Conservation (phyloP, 148 eudicot species). For the Talinum fruticosum region DNA sequence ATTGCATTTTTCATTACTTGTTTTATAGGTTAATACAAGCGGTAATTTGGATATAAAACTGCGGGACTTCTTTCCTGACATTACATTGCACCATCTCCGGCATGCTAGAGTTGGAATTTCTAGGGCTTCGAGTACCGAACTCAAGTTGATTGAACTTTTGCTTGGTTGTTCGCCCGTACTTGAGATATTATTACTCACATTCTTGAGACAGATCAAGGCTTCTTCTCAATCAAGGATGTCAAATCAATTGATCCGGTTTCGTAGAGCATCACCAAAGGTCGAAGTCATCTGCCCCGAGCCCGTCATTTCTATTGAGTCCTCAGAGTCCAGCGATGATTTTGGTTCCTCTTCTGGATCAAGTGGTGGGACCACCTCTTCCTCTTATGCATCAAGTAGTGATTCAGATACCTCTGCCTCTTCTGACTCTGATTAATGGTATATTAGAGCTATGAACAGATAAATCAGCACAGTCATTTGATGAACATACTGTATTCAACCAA, state of each 20-base stretch:
- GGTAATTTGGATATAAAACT: background rate
- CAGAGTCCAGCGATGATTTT: background rate
- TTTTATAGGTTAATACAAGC: conserved; percentile 14
- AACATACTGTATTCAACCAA: background rate
- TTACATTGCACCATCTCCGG: conserved; percentile 13
- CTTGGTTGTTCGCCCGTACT: conserved; percentile 27
- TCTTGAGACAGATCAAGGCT: background rate
- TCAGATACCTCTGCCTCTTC: conserved; percentile 10
- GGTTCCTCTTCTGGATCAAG: background rate
- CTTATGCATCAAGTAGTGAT: conserved; percentile 5
- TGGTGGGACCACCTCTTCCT: background rate
- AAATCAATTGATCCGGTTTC: conserved; percentile 20
- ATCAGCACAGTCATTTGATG: background rate
- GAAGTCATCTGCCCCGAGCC: conserved; percentile 24
- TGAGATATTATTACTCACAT: conserved; percentile 17
- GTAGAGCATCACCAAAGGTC: conserved; percentile 26
- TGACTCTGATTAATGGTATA: background rate
- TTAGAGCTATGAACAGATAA: background rate
- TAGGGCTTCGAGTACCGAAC: conserved; percentile 15
- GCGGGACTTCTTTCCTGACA: background rate
- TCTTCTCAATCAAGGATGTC: conserved; percentile 5
- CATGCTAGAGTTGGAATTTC: conserved; percentile 16
- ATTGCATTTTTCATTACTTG: background rate
- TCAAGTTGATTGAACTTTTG: conserved; percentile 29
- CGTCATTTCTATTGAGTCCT: background rate